These are phyloP conservation scores for Sugiyamaella qingdaonensis DNA, from an alignment of 805 yeast species.

Conservation along the genomic window DNA sequence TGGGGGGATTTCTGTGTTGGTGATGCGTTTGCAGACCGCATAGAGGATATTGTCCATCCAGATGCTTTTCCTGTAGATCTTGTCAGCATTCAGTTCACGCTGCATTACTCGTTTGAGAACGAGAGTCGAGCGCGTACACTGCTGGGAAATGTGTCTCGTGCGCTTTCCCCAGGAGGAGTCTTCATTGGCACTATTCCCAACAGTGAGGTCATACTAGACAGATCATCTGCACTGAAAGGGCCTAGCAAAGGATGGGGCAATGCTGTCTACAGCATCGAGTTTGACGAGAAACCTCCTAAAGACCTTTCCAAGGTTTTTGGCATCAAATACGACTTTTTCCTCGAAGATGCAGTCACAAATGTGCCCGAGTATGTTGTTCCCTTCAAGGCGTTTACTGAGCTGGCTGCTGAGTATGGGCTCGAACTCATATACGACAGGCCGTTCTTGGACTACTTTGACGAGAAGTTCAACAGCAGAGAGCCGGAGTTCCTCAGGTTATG, in stretches of 20 bases:
- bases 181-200: conserved; percentile 95
- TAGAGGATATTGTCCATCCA: conserved; percentile 67
- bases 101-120: conserved; percentile 90
- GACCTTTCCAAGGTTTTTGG: conserved; percentile 71
- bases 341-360: conserved; percentile 91
- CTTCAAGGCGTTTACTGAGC: conserved; percentile 74
- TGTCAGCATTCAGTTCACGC: conserved; percentile 86
- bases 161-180: conserved; percentile 75
- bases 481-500: conserved; percentile 27
- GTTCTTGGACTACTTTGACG: conserved; percentile 76
- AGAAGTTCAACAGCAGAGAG: conserved; percentile 61
- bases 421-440: conserved; percentile 68
- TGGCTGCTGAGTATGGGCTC: conserved; percentile 80
- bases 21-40: conserved; percentile 73
- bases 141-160: conserved; percentile 68
- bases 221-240: conserved; percentile 42
- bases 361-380: conserved; percentile 98
- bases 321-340: conserved; percentile 71
- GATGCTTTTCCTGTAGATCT: conserved; percentile 81
- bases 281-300: conserved; percentile 72
- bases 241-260: conserved; percentile 66
- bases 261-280: conserved; percentile 72
- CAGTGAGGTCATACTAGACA: conserved; percentile 69
- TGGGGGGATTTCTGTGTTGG: conserved; percentile 87
- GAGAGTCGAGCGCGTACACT: conserved; percentile 74